Percentiles rank a stretch among this genome's conserved stretches.
phyloP scores from a whole-genome alignment of 2,329 filamentous ascomycete genomes.

The Thielaviopsis populi region DNA sequence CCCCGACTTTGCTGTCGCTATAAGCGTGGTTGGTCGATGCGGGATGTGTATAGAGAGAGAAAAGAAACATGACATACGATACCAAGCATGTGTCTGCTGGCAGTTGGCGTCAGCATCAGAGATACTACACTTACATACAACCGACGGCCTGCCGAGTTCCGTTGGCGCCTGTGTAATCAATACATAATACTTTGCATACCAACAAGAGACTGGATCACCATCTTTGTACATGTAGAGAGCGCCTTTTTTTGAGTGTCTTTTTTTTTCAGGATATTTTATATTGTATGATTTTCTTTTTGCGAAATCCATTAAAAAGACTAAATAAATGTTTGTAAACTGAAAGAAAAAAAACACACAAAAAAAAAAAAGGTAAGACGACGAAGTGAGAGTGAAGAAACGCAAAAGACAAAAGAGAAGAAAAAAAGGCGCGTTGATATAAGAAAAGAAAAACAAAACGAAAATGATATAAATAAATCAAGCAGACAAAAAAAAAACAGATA shows the following conservation, averaged over 20 bases:
- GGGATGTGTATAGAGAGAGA: not conserved
- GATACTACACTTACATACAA: not conserved
- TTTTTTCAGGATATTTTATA: not conserved
- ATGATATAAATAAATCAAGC: conserved; percentile 2
- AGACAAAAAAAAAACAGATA: not conserved
- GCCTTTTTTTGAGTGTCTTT: not conserved
- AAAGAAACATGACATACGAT: not conserved
- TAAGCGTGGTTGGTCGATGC: not conserved
- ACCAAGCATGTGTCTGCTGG: not conserved
- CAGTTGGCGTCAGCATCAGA: not conserved
- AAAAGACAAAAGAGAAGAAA: not conserved
- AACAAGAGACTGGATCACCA: not conserved
- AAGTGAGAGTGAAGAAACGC: not conserved
- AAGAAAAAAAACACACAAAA: conserved; percentile 3
- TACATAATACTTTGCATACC: not conserved
- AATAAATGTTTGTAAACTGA: not conserved
- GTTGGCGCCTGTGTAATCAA: not conserved
- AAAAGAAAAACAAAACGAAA: conserved; percentile 5
- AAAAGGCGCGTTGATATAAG: conserved; percentile 3
- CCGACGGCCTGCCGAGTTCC: not conserved
- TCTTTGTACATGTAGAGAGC: not conserved
- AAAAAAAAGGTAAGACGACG: conserved; percentile 3
- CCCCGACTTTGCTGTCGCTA: conserved; percentile 32
- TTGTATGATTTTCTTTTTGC: not conserved
- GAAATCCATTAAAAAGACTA: conserved; percentile 7